These are phyloP conservation scores for Catharanthus roseus DNA, from an alignment of 257 asterid genomes.

Conservation along the genomic window DNA sequence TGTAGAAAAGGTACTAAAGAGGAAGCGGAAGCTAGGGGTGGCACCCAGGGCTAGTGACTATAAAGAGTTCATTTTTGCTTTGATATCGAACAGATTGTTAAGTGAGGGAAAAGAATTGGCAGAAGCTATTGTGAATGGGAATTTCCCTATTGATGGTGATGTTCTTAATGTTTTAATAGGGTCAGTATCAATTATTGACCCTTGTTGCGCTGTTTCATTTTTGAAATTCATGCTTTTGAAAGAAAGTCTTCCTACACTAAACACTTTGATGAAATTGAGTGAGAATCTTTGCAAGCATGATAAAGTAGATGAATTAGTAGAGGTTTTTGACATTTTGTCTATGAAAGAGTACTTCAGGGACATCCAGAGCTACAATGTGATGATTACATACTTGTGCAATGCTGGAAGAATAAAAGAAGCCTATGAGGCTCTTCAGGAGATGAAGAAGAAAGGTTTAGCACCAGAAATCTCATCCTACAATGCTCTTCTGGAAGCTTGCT, in stretches of 20 bases:
- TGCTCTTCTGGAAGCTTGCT: conserved; percentile 75
- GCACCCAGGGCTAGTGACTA: conserved; percentile 70
- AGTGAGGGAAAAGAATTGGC: conserved; percentile 71
- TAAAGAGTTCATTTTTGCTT: conserved; percentile 44
- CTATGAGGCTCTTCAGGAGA: conserved; percentile 62
- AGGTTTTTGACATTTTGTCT: conserved; percentile 47
- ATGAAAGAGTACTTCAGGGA: conserved; percentile 43
- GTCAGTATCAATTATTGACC: conserved; percentile 60
- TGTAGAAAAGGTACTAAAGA: conserved; percentile 56
- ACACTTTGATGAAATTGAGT: conserved; percentile 53
- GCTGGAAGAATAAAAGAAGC: conserved; percentile 66
- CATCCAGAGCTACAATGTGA: conserved; percentile 53
- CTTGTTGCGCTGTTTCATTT: conserved; percentile 49
- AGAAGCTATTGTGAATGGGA: conserved; percentile 62
- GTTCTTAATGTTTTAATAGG: conserved; percentile 65
- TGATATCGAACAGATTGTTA: conserved; percentile 55
- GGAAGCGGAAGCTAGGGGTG: conserved; percentile 86
- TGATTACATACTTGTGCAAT: conserved; percentile 64
- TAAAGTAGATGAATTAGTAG: conserved; percentile 50
- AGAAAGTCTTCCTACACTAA: conserved; percentile 49
- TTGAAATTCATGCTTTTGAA: conserved; percentile 64
- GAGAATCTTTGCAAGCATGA: conserved; percentile 62
- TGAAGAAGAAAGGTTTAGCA: conserved; percentile 65
- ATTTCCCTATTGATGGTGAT: conserved; percentile 74
- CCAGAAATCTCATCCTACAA: conserved; percentile 66